Percentiles rank a stretch among this genome's conserved stretches.
phyloP scores from a whole-genome alignment of 73 alveolate species.

The Paramecium sonneborni region DNA sequence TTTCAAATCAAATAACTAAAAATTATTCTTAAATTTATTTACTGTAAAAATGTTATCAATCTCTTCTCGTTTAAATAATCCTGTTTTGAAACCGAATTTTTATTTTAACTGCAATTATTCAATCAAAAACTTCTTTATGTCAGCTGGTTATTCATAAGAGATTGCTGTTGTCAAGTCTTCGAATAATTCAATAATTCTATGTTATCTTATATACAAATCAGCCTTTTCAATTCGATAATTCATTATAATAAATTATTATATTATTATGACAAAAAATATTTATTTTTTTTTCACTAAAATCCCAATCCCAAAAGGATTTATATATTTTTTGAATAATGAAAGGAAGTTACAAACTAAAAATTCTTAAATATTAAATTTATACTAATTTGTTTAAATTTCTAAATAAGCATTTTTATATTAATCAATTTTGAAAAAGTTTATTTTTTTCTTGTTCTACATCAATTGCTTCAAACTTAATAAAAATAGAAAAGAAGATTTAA shows the following conservation, averaged over 20 bases:
- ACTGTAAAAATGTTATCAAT: constrained; percentile 71
- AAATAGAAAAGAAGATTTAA: too few relatives aligned
- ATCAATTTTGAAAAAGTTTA: too few relatives aligned
- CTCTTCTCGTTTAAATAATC: constrained; percentile 74
- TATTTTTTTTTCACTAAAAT: background rate
- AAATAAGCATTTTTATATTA: too few relatives aligned
- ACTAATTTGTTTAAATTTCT: too few relatives aligned
- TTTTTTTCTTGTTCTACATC: too few relatives aligned
- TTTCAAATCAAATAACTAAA: constrained; percentile 71
- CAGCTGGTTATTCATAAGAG: constrained; percentile 66
- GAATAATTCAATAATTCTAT: constrained; percentile 71
- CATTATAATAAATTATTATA: constrained; percentile 12
- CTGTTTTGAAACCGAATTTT: constrained; percentile 72
- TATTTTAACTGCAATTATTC: constrained; percentile 68
- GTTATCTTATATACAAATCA: constrained; percentile 70
- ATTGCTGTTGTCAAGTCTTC: constrained; percentile 75
- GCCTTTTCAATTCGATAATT: constrained; percentile 66
- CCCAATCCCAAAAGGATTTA: background rate
- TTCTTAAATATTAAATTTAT: too few relatives aligned
- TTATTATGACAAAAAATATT: background rate
- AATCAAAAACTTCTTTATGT: constrained; percentile 66
- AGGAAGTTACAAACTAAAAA: too few relatives aligned
- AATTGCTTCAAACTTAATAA: too few relatives aligned
- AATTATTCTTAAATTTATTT: background rate
- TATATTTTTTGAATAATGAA: too few relatives aligned